Base-by-base conservation (phyloP, 768 basidiomycete genomes). In the Suillus spraguei region DNA sequence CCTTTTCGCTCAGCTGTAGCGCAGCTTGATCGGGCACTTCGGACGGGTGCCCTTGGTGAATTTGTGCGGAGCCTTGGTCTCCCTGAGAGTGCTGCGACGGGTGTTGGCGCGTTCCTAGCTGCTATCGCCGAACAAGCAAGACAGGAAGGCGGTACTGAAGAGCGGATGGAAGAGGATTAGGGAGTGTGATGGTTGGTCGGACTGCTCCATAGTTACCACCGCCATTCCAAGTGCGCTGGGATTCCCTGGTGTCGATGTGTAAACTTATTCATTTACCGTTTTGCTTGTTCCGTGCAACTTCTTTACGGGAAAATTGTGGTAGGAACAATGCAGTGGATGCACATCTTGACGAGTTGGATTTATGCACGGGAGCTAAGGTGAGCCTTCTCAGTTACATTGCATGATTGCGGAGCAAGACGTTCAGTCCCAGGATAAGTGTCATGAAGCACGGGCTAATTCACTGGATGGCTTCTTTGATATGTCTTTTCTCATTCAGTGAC, bases 131-230 rank as follows among this genome's bases (percentile, higher is more conserved):
- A 90, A 65, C 88, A 95, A 72, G 91, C 88, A 14, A 79, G 84
- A 62, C 79, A 82, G 61, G 66, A 64, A 22, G 58, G 61, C 5
- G 68, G 67, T 32, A 63, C 59, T 16, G 80, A 78, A 33, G 88
- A 92, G 69, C 80, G 76, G 32, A 95, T 95, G 93, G 90, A 95
- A 69, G 93, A 93, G 9, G 91, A 94, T 71, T 93, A 69, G 69
- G 35, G 54, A 55, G 32, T 9, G 13, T 17, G 38, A 24, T n/a
- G 9, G 14, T 28, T 17, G 17, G 24, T 39, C 16, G 16, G 16
- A 39, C 55, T 17, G 17, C 28, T 39, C 38, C 16, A 24, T 56
- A 39, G 22, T 28, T 28, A 56, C 38, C 16, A 39, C 36, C 38
- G 52, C 14, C 24, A n/a, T 16, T 58, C 8, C 28, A 38, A 60